Evolutionary conservation across 2,329 filamentous ascomycete species (phyloP).

Genomic region (Microdochium trichocladiopsis): DNA sequence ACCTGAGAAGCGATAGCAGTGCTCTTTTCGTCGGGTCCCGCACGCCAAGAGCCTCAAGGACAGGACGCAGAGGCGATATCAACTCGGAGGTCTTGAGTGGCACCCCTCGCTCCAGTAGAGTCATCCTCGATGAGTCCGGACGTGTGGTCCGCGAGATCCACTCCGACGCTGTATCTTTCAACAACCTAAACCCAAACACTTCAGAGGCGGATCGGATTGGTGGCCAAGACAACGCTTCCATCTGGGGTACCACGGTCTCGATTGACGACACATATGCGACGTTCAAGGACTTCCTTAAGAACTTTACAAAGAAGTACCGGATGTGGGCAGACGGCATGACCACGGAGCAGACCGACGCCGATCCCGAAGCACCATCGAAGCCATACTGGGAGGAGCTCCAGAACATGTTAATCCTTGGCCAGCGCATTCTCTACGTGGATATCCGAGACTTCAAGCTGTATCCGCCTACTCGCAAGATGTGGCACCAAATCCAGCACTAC

Average conservation of each 20-base stretch:
- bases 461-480: conserved; percentile 85
- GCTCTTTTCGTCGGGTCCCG: conserved; percentile 71
- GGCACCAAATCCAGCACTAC: conserved; percentile 91
- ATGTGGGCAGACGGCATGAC: conserved; percentile 83
- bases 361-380: conserved; percentile 68
- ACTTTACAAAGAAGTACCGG: conserved; percentile 90
- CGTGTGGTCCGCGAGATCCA: conserved; percentile 49
- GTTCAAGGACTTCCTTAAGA: conserved; percentile 88
- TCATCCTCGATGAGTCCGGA: conserved; percentile 53
- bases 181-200: conserved; percentile 68
- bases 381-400: conserved; percentile 82
- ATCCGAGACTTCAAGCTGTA: conserved; percentile 86
- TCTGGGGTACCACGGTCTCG: conserved; percentile 97
- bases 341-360: conserved; percentile 62
- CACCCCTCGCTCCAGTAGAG: conserved; percentile 44
- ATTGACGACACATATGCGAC: conserved; percentile 80
- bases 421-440: conserved; percentile 80
- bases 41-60: conserved; percentile 41
- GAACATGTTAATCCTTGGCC: conserved; percentile 83
- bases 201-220: conserved; percentile 87
- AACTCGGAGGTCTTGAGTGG: conserved; percentile 67
- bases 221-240: conserved; percentile 72
- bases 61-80: conserved; percentile 72
- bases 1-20: conserved; percentile 77
- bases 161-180: conserved; percentile 55